phyloP scores from a whole-genome alignment of 2,329 filamentous ascomycete species.

The Tolypocladium tundrense region DNA sequence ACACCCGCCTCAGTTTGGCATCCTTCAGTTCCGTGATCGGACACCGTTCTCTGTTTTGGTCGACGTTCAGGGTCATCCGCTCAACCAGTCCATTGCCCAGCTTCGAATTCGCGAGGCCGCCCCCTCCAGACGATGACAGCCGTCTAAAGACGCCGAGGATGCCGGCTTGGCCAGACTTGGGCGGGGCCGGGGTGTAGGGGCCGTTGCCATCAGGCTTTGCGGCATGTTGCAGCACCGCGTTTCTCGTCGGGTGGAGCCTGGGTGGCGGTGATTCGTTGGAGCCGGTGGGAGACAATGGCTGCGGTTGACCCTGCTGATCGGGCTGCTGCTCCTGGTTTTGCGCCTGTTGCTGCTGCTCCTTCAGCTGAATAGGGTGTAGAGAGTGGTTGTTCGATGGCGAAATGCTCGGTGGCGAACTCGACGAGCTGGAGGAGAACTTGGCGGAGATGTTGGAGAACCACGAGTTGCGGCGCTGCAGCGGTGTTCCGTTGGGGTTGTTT shows the following conservation, averaged over 20 bases:
- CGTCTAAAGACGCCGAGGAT: conserved; percentile 77
- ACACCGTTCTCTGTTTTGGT: conserved; percentile 69
- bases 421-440: conserved; percentile 63
- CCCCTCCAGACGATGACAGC: conserved; percentile 57
- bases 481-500: conserved; percentile 16
- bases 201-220: conserved; percentile 46
- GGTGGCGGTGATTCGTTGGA: conserved; percentile 34
- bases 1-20: conserved; percentile 74
- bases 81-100: conserved; percentile 61
- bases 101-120: conserved; percentile 14
- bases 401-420: conserved; percentile 23
- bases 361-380: conserved; percentile 4
- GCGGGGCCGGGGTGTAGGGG: conserved; percentile 65
- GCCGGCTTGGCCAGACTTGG: conserved; percentile 55
- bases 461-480: conserved; percentile 54
- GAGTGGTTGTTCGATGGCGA: conserved; percentile 9
- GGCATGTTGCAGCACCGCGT: conserved; percentile 49
- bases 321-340: conserved; percentile 2
- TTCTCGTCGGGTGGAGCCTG: conserved; percentile 39
- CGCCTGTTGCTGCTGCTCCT: conserved; percentile 7
- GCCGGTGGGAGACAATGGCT: conserved; percentile 12
- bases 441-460: conserved; percentile 93
- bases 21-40: conserved; percentile 68
- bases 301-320: conserved; percentile 1
- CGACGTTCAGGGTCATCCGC: conserved; percentile 74